Evolutionary conservation across 2,329 filamentous ascomycete genomes (phyloP).

Genomic region (Catunica adiposa): DNA sequence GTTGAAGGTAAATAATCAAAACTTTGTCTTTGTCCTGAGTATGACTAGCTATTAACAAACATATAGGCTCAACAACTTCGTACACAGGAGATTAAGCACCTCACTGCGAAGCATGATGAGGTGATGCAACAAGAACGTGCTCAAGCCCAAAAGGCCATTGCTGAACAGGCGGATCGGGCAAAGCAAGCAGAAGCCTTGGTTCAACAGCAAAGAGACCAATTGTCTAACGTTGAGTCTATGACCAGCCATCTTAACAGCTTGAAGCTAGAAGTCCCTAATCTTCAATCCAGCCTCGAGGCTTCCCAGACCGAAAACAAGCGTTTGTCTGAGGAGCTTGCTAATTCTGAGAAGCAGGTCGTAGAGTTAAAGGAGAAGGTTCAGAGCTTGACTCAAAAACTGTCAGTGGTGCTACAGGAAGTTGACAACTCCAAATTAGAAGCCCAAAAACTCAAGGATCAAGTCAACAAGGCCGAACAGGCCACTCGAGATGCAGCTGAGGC

Average conservation of each 20-base stretch:
- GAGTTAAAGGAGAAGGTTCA: slow-evolving; percentile 2
- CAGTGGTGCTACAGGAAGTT: too few relatives aligned
- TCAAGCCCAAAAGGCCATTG: slow-evolving; percentile 16
- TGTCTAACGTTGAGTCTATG: neutral
- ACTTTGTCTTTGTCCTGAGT: neutral
- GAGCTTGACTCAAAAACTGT: neutral
- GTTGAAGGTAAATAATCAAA: slow-evolving; percentile 35
- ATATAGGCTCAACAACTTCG: slow-evolving; percentile 42
- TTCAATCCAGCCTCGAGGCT: neutral
- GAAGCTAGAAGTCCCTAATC: neutral
- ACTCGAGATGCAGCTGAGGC: neutral
- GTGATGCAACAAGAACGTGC: neutral
- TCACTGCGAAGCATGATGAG: slow-evolving; percentile 24
- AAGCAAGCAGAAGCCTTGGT: slow-evolving; percentile 16
- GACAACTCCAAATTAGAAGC: too few relatives aligned
- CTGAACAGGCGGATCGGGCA: slow-evolving; percentile 16
- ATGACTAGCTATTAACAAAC: neutral
- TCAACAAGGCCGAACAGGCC: slow-evolving; percentile 6
- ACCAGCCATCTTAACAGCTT: neutral
- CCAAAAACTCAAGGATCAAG: neutral
- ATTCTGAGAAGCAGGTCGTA: slow-evolving; percentile 4
- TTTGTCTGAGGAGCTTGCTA: neutral
- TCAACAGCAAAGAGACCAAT: neutral
- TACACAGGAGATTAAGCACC: slow-evolving; percentile 40
- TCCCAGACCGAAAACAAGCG: neutral